A percentile compares a stretch with the other conserved stretches of the same genome.
Conservation (phyloP, 75 land plant species). For the Cunninghamia lanceolata region DNA sequence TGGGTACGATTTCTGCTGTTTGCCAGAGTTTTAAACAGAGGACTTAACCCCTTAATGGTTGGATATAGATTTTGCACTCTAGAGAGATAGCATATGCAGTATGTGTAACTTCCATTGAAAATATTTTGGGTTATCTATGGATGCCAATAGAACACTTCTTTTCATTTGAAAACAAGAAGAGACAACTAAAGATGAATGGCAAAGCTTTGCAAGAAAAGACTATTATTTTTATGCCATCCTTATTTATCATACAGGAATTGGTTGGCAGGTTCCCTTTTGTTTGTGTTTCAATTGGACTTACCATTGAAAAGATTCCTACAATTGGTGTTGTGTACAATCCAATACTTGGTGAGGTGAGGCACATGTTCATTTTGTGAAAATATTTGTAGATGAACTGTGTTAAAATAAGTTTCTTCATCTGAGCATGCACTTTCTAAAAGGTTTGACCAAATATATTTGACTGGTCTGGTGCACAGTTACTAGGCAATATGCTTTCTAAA, state of each 20-base stretch:
- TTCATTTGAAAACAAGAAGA: neutral
- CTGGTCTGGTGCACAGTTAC: neutral
- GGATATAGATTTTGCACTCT: neutral
- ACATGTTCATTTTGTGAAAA: neutral
- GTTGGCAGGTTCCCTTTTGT: slow-evolving; percentile 83
- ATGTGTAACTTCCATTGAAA: neutral
- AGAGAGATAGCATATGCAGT: neutral
- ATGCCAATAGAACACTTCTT: neutral
- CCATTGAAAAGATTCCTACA: slow-evolving; percentile 60
- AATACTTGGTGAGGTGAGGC: slow-evolving; percentile 78
- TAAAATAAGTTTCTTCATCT: neutral
- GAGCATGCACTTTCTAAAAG: neutral
- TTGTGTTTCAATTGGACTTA: slow-evolving; percentile 93
- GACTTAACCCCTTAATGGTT: neutral
- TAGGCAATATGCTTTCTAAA: neutral
- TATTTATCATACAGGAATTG: neutral
- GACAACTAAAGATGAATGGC: neutral
- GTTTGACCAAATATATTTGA: neutral
- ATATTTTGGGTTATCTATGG: neutral
- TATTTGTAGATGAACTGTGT: neutral
- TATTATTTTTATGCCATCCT: neutral
- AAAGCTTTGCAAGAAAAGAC: neutral
- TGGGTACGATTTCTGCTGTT: slow-evolving; percentile 31
- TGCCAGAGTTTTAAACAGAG: neutral
- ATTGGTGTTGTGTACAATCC: slow-evolving; percentile 97